Base-by-base conservation (phyloP, 2,329 filamentous ascomycete species). In the Nothophoma quercina region DNA sequence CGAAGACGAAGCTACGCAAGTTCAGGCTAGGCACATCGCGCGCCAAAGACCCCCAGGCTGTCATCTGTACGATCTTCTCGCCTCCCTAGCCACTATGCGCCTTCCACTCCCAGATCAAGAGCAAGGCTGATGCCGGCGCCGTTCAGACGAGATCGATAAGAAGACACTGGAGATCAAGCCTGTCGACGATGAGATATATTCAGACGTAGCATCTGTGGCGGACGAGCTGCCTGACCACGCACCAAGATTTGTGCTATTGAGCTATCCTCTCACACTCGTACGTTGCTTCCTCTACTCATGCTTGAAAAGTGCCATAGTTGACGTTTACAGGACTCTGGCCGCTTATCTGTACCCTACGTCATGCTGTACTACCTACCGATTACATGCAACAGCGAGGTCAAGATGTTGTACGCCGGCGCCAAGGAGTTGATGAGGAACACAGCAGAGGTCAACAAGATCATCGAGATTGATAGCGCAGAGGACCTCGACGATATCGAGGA, bases 361-460 rank as follows among this genome's bases (percentile, higher is more conserved):
- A 85, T 98, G 72, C 79, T 99, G 18, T 97, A 96, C 80, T 98
- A 96, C 78, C 86, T 98, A 18, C 95, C 95, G 7, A 89, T 88
- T 43, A 97, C 93, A 40, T 95, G 91, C 78, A 97, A 96, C 73
- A 85, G 83, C 62, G 90, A 93, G 70, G 80, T 89, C 70, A 86
- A 91, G 63, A 98, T 98, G 95, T 80, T 95, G 71, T 99, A 98
- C 74, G 95, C 95, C 23, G 90, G 93, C 30, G 95, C 95, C 34
- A 96, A 97, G 77, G 95, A 99, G 78, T 77, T 98, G 74, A 92
- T 98, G 88, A 86, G 93, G 60, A 96, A 91, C 70, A 96, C 91
- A 47, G 90, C 90, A 53, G 92, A 97, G 78, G 93, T 92, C n/a
- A 88, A 89, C 46, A 86, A 85, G 63, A 88, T 98, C 21, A 85